Conservation (phyloP, 2,329 filamentous ascomycete genomes). For the Aspergillus sojae region DNA sequence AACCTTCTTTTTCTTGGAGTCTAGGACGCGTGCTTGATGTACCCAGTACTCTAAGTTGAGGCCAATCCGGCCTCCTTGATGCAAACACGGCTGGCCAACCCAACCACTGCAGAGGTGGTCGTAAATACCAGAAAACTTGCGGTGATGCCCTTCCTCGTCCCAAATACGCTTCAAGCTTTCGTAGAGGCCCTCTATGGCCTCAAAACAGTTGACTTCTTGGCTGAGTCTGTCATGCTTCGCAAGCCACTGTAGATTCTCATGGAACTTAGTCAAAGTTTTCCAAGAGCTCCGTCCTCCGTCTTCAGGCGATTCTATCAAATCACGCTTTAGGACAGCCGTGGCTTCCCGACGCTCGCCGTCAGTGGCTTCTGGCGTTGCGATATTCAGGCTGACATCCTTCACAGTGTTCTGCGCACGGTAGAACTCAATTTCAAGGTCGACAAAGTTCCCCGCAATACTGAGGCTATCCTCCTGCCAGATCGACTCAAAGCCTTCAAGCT, state of each 20-base stretch:
- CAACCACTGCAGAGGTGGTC: conserved; percentile 46
- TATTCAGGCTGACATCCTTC: conserved; percentile 46
- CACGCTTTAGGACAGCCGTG: conserved; percentile 45
- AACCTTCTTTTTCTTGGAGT: conserved; percentile 29
- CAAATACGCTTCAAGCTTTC: conserved; percentile 47
- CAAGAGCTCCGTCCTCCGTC: conserved; percentile 37
- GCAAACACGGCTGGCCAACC: conserved; percentile 46
- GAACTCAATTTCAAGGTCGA: conserved; percentile 51
- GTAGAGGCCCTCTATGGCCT: conserved; percentile 48
- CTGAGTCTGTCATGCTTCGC: conserved; percentile 49
- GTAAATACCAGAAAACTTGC: conserved; percentile 33
- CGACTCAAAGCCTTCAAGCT: conserved; percentile 49
- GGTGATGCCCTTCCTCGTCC: conserved; percentile 42
- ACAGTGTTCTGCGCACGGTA: conserved; percentile 43
- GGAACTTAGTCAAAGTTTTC: conserved; percentile 43
- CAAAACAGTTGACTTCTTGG: conserved; percentile 49
- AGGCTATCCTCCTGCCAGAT: conserved; percentile 51
- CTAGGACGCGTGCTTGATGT: conserved; percentile 37
- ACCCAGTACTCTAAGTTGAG: conserved; percentile 48
- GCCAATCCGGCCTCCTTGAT: conserved; percentile 43
- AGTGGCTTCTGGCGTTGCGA: conserved; percentile 43
- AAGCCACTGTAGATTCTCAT: conserved; percentile 47
- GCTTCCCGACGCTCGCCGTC: conserved; percentile 47
- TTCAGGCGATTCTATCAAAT: conserved; percentile 37
- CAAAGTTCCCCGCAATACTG: conserved; percentile 50